A percentile compares a stretch with the other conserved stretches of the same genome.
phyloP scores from a whole-genome alignment of 179 eudicot genomes.

The Drosera spatulata region DNA sequence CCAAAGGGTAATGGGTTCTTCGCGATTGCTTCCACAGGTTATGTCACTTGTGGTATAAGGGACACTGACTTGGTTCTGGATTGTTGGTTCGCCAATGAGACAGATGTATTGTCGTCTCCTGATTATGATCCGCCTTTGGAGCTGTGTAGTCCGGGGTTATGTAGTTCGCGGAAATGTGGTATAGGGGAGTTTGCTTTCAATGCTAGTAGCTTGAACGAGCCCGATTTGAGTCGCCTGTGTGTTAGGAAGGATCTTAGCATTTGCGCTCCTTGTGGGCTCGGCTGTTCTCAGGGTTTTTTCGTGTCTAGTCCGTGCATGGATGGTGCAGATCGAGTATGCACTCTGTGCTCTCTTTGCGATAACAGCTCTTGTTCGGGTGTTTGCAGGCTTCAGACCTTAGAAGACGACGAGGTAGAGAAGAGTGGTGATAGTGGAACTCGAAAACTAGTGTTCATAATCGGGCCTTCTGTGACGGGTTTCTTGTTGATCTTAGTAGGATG shows the following conservation, averaged over 20 bases:
- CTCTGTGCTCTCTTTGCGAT: conserved; percentile 84
- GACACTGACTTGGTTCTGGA: conserved; percentile 82
- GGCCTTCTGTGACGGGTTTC: conserved; percentile 54
- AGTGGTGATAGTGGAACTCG: conserved; percentile 36
- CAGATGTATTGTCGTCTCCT: conserved; percentile 3
- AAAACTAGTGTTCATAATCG: conserved; percentile 50
- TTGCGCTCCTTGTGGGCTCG: conserved; percentile 72
- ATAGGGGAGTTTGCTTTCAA: conserved; percentile 54
- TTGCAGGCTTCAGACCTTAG: conserved; percentile 30
- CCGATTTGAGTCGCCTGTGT: conserved; percentile 60
- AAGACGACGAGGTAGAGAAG: conserved; percentile 24
- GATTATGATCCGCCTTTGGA: conserved; percentile 78
- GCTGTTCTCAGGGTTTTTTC: conserved; percentile 65
- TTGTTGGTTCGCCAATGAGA: conserved; percentile 63
- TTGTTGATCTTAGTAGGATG: conserved; percentile 47
- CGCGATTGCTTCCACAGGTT: conserved; percentile 26
- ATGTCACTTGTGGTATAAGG: conserved; percentile 67
- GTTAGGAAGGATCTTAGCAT: conserved; percentile 51
- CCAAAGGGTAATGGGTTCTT: conserved; percentile 68
- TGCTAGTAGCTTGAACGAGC: conserved; percentile 66
- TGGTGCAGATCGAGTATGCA: conserved; percentile 67
- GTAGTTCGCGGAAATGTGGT: conserved; percentile 43
- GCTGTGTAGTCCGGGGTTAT: conserved; percentile 83
- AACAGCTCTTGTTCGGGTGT: conserved; percentile 71
- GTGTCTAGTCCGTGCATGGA: conserved; percentile 55